Conservation (phyloP, 306 rosid species). For the Quercus wislizeni region DNA sequence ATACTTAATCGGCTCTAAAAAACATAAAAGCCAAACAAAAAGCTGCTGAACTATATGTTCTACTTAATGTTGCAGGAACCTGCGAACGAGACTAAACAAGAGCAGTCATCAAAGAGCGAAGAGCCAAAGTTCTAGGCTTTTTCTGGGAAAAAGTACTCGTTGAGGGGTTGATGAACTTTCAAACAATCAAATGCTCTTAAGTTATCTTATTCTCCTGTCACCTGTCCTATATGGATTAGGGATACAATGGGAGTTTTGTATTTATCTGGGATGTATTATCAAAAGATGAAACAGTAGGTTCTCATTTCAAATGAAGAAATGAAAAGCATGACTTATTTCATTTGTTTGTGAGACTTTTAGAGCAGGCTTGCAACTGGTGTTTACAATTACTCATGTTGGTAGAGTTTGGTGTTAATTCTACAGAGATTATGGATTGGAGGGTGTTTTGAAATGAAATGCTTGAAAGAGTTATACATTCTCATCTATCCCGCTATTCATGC, state of each 20-base stretch:
- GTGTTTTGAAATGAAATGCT: no score
- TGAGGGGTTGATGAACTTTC: constrained; percentile 62
- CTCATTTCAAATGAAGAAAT: constrained; percentile 21
- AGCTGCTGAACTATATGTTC: constrained; percentile 8
- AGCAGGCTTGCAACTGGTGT: not conserved
- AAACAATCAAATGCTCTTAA: not conserved
- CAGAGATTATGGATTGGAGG: no score
- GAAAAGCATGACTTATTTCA: not conserved
- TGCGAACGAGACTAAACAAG: constrained; percentile 58
- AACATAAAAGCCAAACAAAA: not conserved
- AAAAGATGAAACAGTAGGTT: constrained; percentile 23
- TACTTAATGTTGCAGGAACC: constrained; percentile 45
- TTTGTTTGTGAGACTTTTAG: not conserved
- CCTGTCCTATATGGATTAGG: constrained; percentile 24
- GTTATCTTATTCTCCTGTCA: constrained; percentile 9
- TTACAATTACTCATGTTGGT: not conserved
- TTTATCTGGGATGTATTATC: constrained; percentile 25
- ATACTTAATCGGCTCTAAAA: not conserved
- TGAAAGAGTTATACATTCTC: no score
- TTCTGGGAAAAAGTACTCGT: constrained; percentile 81
- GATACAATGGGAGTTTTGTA: constrained; percentile 28
- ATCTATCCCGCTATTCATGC: no score
- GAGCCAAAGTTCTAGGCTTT: constrained; percentile 81
- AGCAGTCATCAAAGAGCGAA: constrained; percentile 59
- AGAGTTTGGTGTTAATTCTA: no score